phyloP scores from a whole-genome alignment of 805 yeast genomes.

The Saccharomyces kudriavzevii region DNA sequence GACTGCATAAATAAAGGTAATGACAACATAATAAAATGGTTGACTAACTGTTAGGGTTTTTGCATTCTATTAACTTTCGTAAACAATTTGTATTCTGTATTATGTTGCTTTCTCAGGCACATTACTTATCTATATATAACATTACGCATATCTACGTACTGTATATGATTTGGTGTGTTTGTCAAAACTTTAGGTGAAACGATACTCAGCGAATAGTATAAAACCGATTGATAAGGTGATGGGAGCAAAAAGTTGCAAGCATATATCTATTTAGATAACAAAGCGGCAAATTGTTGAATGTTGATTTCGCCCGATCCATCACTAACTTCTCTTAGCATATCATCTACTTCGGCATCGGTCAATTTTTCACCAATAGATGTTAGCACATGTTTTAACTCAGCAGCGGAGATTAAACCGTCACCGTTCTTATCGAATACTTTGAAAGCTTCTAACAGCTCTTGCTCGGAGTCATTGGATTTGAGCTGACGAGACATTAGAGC shows the following conservation, averaged over 20 bases:
- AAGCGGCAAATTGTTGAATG: constrained; percentile 90
- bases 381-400: constrained; percentile 92
- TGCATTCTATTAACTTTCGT: not conserved
- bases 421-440: constrained; percentile 95
- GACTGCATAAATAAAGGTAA: constrained; percentile 21
- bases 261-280: constrained; percentile 57
- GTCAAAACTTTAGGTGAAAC: not conserved
- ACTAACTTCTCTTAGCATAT: constrained; percentile 93
- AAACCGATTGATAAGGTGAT: not conserved
- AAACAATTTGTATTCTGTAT: not conserved
- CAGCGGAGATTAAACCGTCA: constrained; percentile 93
- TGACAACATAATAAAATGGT: not conserved
- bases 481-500: constrained; percentile 88
- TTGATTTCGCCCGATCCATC: constrained; percentile 96
- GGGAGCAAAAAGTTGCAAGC: not conserved
- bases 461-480: constrained; percentile 95
- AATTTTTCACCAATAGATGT: constrained; percentile 96
- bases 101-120: not conserved
- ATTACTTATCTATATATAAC: not conserved
- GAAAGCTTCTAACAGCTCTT: constrained; percentile 94
- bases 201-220: not conserved
- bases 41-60: no score
- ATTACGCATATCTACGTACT: not conserved
- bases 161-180: not conserved
- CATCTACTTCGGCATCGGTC: constrained; percentile 94